Base-by-base conservation (phyloP, 2,329 filamentous ascomycete genomes). In the Nemania sp. region DNA sequence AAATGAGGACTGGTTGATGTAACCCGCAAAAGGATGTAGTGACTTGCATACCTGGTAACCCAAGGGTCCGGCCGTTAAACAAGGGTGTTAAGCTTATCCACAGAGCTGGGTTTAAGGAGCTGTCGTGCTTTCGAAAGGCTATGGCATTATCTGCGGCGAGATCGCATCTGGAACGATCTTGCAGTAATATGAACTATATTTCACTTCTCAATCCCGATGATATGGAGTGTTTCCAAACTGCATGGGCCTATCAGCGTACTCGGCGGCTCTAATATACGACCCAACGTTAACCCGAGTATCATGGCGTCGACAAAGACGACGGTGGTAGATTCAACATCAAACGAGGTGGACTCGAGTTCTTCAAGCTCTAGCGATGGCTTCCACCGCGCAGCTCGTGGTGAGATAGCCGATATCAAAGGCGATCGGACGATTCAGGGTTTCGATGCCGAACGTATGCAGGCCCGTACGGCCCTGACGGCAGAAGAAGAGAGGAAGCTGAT, bases 401-500 rank as follows among this genome's bases (percentile, higher is more conserved):
- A 69, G 27, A 62, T 69, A 10, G 61, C 67, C 58, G 69, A 75
- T 32, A 47, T 65, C 27, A 65, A 65, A 6, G 59, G 29, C 27
- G 55, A 70, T 22, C 66, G 72, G 11, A 26, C 53, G 6, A 73
- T 78, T 29, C 70, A 71, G n/a, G 77, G 77, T 1, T 79, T 77
- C 58, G 77, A 79, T 29, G 73, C 74, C 20, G 73, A 73, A 32
- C 73, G 74, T 35, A 76, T 78, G 75, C 70, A 69, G 58, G 74
- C 72, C 15, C 69, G 74, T 24, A 72, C 75, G 1, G 64, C 70
- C 7, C 68, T 82, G 11, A 82, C 77, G 3, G 76, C 77, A 0
- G 80, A 79, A 4, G 83, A 85, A 66, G 83, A 85, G 67, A 84
- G 80, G 69, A 83, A 77, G 64, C 71, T 85, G 11, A 74, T 85